Evolutionary conservation across 345 rosid genomes (phyloP), one percentile per base, ranked within the genome.

Genomic region (Ailanthus altissimus): DNA sequence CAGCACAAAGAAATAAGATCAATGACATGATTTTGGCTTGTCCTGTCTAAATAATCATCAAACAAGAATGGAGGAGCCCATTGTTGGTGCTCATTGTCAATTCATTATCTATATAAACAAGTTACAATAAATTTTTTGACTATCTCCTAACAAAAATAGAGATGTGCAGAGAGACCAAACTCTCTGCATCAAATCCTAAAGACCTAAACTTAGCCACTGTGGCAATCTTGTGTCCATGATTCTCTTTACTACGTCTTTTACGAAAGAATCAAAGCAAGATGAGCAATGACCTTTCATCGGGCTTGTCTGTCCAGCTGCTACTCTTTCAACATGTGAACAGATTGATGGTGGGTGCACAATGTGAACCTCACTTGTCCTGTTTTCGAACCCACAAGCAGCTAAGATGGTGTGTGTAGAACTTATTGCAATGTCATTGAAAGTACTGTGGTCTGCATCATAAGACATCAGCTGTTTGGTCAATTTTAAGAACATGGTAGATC

Each of bases 301-400:
- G 83, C 97, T 92, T 32, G 77, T 81, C 83, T 83, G 89, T 68
- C 88, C 94, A 21, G 83, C 82, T 46, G 73, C 79, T 76, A 83
- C 46, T 82, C 81, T 86, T 72, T 83, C 88, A 0, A 76, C 21
- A 43, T 96, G 99, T 25, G 75, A 46, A 85, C 99, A 96, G 23
- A 61, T 80, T 7, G 81, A 83, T 45, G 92, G 89, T 4, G 86
- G 88, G 4, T 90, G 90, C 76, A 89, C 83, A 10, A 72, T 18
- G 21, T 84, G 89, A 73, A 84, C 92, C 86, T 93, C 93, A 11
- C 85, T 87, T 75, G 88, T 85, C 84, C 81, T 81, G 65, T 90
- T 97, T 59, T 93, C 96, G 2, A 88, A 87, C 54, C 97, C 98
- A 77, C 99, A 93, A 25, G 94, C 92, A 65, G 98, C 97, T 81